phyloP scores from a whole-genome alignment of 1,284 basidiomycete genomes.

The Trichosporon ovoides region DNA sequence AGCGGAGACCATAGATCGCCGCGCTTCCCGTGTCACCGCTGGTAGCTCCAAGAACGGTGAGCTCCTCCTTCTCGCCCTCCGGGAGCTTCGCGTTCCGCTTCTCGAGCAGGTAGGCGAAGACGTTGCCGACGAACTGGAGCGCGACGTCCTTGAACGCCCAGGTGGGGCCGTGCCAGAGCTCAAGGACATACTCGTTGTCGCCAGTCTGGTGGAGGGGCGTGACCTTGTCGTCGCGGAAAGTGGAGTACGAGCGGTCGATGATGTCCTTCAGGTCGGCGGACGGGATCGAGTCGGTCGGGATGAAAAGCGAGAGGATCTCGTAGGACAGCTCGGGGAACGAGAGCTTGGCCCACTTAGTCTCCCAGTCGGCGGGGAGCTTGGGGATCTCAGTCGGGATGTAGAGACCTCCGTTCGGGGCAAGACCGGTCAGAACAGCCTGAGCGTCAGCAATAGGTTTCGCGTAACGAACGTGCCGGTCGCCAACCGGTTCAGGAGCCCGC shows the following conservation, averaged over 20 bases:
- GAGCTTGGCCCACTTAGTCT: constrained; percentile 68
- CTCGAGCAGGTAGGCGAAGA: constrained; percentile 92
- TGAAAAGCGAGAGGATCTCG: constrained; percentile 82
- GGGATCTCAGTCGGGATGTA: constrained; percentile 68
- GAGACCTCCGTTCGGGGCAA: constrained; percentile 87
- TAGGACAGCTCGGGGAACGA: constrained; percentile 83
- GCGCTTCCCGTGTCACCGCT: constrained; percentile 98
- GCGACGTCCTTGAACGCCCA: constrained; percentile 99
- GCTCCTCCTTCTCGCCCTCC: constrained; percentile 56
- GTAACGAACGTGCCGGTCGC: neutral
- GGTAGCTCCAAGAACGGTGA: constrained; percentile 95
- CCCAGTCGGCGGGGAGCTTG: constrained; percentile 61
- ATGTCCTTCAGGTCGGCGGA: constrained; percentile 66
- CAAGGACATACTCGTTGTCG: constrained; percentile 70
- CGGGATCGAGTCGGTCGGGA: constrained; percentile 76
- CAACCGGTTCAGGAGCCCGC: neutral
- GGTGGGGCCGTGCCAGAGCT: constrained; percentile 97
- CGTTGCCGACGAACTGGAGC: constrained; percentile 88
- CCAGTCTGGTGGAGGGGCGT: constrained; percentile 73
- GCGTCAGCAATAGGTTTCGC: neutral
- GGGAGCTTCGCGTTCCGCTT: constrained; percentile 67
- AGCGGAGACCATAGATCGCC: constrained; percentile 92
- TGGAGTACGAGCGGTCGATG: constrained; percentile 76
- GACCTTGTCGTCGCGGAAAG: constrained; percentile 77
- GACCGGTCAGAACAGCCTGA: constrained; percentile 86